phyloP scores from a whole-genome alignment of 306 rosid genomes.

The Purshia tridentata region DNA sequence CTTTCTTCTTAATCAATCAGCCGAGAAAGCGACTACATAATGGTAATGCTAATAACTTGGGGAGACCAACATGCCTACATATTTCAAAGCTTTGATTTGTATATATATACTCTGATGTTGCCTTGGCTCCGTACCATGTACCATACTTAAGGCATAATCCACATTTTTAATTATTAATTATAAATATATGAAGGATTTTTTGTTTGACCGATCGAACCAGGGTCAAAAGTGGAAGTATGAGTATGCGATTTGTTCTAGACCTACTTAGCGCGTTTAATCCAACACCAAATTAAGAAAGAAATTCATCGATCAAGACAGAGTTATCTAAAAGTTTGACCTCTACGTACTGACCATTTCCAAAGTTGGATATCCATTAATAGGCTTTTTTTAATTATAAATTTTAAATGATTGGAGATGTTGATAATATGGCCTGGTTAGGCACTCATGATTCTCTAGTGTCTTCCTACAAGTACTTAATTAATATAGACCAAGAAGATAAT shows the following conservation, averaged over 20 bases:
- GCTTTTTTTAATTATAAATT: neutral
- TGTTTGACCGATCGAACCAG: neutral
- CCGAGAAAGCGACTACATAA: neutral
- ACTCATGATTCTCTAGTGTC: slow-evolving; percentile 34
- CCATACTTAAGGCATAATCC: too few relatives aligned
- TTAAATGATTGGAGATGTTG: neutral
- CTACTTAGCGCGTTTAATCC: slow-evolving; percentile 26
- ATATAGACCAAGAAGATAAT: slow-evolving; percentile 14
- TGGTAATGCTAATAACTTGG: too few relatives aligned
- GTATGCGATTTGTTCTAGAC: slow-evolving; percentile 6
- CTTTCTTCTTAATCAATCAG: neutral
- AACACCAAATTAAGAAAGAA: slow-evolving; percentile 5
- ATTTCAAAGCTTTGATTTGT: too few relatives aligned
- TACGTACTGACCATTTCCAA: neutral
- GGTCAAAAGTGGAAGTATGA: slow-evolving; percentile 17
- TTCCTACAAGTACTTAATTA: slow-evolving; percentile 11
- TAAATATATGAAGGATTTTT: neutral
- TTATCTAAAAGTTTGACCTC: neutral
- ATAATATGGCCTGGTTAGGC: slow-evolving; percentile 24
- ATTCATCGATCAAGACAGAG: neutral
- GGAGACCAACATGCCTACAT: too few relatives aligned
- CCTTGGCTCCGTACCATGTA: too few relatives aligned
- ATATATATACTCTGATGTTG: too few relatives aligned
- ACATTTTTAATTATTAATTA: too few relatives aligned
- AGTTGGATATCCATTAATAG: neutral